Evolutionary conservation across 2,329 filamentous ascomycete species (phyloP).

Genomic region (Fusarium pseudoanthophilum): DNA sequence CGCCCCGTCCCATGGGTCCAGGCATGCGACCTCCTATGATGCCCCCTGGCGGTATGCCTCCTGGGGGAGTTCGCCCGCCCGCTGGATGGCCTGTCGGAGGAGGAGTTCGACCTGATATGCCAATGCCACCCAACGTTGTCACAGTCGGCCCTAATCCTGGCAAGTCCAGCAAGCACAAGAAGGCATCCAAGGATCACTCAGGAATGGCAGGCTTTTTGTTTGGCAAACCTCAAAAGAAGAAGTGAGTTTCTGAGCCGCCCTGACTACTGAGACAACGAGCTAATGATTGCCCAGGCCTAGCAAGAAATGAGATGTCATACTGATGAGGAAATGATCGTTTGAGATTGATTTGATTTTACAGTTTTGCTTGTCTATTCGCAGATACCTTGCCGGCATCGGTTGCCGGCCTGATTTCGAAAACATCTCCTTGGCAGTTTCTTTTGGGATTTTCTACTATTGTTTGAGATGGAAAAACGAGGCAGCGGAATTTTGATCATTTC

Average conservation of each 20-base stretch:
- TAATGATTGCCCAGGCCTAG: conserved; percentile 27
- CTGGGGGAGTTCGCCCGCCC: conserved; percentile 35
- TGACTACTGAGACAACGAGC: neutral
- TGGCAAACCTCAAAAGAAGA: conserved; percentile 48
- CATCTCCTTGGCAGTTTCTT: conserved; percentile 16
- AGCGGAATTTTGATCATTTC: conserved; percentile 32
- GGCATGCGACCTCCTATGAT: conserved; percentile 29
- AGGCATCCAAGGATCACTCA: conserved; percentile 29
- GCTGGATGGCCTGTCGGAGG: conserved; percentile 32
- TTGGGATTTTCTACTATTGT: conserved; percentile 17
- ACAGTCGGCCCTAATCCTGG: conserved; percentile 31
- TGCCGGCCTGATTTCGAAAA: conserved; percentile 37
- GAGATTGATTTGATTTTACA: conserved; percentile 27
- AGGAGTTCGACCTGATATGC: conserved; percentile 2
- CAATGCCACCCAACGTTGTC: conserved; percentile 38
- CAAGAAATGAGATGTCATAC: conserved; percentile 38
- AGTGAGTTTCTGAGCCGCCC: conserved; percentile 34
- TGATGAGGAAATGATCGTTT: conserved; percentile 39
- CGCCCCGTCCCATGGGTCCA: neutral
- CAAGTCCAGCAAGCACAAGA: conserved; percentile 42
- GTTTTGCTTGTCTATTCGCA: conserved; percentile 39
- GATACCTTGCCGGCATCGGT: conserved; percentile 42
- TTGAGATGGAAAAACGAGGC: conserved; percentile 29
- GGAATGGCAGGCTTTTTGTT: conserved; percentile 42
- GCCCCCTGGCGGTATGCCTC: conserved; percentile 6